Evolutionary conservation across 2,329 filamentous ascomycete species (phyloP).

Genomic region (Nemania bipapillata): DNA sequence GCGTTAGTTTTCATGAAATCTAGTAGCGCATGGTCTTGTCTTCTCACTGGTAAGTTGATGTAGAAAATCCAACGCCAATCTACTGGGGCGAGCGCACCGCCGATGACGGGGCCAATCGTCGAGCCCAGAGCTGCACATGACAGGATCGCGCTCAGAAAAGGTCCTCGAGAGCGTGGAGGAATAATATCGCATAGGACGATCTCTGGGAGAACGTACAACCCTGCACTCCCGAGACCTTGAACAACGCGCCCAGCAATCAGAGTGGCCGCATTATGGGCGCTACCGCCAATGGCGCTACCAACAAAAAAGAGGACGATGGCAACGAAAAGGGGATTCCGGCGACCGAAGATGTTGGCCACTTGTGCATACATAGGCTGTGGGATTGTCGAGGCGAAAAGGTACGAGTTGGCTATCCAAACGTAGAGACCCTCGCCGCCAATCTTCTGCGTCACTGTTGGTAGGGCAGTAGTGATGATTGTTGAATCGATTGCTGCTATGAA

Average conservation of each 20-base stretch:
- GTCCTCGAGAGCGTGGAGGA: not conserved
- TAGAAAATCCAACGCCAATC: conserved; percentile 10
- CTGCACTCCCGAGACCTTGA: not conserved
- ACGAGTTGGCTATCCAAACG: conserved; percentile 1
- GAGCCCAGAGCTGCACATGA: not conserved
- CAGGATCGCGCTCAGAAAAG: not conserved
- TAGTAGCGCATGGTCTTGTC: too few species aligned
- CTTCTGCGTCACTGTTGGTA: not conserved
- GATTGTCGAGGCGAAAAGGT: not conserved
- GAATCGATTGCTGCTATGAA: not conserved
- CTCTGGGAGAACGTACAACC: not conserved
- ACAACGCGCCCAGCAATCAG: not conserved
- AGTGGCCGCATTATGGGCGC: not conserved
- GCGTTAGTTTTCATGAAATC: too few species aligned
- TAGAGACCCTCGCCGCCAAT: not conserved
- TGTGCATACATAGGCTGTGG: not conserved
- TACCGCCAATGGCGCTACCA: not conserved
- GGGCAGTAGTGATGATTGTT: not conserved
- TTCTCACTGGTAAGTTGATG: not conserved
- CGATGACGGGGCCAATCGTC: conserved; percentile 1
- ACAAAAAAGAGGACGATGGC: not conserved
- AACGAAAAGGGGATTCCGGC: not conserved
- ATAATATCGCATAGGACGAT: not conserved
- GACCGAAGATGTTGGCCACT: not conserved
- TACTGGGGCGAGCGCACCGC: not conserved